These are phyloP conservation scores for Neolentinus lepideus DNA, from an alignment of 1,284 basidiomycete genomes.

Conservation along the genomic window DNA sequence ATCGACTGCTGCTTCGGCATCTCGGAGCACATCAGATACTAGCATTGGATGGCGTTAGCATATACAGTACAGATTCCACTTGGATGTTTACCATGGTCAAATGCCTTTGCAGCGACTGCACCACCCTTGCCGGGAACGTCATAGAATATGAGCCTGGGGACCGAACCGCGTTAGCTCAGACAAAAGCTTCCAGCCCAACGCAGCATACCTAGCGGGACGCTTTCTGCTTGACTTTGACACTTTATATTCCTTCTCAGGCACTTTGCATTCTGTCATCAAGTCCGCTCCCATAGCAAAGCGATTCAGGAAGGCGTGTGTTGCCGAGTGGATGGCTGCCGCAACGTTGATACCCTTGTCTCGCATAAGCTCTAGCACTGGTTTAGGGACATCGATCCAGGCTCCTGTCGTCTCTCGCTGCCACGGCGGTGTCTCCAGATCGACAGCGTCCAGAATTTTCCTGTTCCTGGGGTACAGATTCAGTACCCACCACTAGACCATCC, in stretches of 20 bases:
- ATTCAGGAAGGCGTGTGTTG: constrained; percentile 80
- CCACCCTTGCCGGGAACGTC: constrained; percentile 68
- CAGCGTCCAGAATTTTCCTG: constrained; percentile 66
- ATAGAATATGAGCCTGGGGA: constrained; percentile 72
- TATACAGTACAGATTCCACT: neutral
- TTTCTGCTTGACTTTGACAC: constrained; percentile 53
- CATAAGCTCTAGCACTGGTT: constrained; percentile 44
- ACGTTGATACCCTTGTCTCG: constrained; percentile 51
- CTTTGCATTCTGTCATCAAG: constrained; percentile 84
- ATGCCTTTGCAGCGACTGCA: constrained; percentile 73
- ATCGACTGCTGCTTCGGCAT: constrained; percentile 61
- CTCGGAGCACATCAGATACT: constrained; percentile 57
- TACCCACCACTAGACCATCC: neutral
- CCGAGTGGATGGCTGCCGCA: constrained; percentile 79
- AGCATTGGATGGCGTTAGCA: neutral
- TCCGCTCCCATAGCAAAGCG: constrained; percentile 68
- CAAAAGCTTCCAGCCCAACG: neutral
- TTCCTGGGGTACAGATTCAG: constrained; percentile 29
- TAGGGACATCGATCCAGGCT: constrained; percentile 83
- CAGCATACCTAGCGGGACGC: constrained; percentile 58
- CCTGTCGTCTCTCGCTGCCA: constrained; percentile 76
- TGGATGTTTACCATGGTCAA: constrained; percentile 61
- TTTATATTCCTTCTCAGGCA: constrained; percentile 71
- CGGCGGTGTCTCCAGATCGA: constrained; percentile 75
- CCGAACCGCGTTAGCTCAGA: neutral